Evolutionary conservation across 306 rosid species (phyloP).

Genomic region (Ormosia semicastrata): DNA sequence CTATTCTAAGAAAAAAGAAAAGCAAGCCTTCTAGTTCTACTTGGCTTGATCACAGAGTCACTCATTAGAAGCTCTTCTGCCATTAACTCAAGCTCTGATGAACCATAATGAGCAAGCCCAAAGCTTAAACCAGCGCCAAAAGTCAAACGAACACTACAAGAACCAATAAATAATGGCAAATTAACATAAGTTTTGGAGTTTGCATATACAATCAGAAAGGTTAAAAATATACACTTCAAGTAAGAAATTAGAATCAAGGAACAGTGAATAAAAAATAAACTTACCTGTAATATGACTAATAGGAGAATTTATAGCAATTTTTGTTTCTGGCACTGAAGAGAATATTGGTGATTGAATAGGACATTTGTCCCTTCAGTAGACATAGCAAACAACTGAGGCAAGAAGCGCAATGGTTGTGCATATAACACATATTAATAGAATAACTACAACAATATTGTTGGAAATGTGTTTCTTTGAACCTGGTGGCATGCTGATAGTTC

Average conservation of each 20-base stretch:
- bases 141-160: no score
- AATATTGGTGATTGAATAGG: conserved; percentile 49
- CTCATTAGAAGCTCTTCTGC: conserved; percentile 99
- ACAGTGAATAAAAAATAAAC: neutral
- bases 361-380: conserved; percentile 54
- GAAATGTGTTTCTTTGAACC: conserved; percentile 65
- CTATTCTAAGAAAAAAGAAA: neutral
- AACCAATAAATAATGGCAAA: no score
- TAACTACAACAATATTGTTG: conserved; percentile 60
- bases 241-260: conserved; percentile 3
- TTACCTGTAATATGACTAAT: conserved; percentile 52
- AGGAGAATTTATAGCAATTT: conserved; percentile 44
- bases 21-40: conserved; percentile 28
- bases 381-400: conserved; percentile 55
- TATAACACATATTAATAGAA: conserved; percentile 60
- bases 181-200: no score
- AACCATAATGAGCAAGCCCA: conserved; percentile 87
- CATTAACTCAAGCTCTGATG: conserved; percentile 95
- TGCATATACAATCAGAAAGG: no score
- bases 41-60: conserved; percentile 82
- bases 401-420: conserved; percentile 74
- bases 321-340: conserved; percentile 61
- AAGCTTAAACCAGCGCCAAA: conserved; percentile 74
- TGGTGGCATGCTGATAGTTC: conserved; percentile 43
- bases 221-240: neutral